Base-by-base conservation (phyloP, 1,139 yeast species). In the Eremothecium coryli region DNA sequence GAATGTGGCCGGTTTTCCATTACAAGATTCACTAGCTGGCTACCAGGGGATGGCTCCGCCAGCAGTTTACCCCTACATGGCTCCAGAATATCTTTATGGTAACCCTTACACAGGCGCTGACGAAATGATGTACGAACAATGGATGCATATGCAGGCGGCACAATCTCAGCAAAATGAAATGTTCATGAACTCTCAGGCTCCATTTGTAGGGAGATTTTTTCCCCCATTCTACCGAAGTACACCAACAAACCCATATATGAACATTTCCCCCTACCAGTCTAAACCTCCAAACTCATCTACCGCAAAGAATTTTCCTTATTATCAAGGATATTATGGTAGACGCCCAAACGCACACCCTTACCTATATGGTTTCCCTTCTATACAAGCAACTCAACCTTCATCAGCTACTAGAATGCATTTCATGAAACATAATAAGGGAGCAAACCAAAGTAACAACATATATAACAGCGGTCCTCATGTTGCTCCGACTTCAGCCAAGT, bases 351-450 rank as follows among this genome's bases (percentile, higher is more conserved):
- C 30, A 3, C 39, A 36, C 20, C 32, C 37, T 5, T 36, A 36
- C 4, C 23, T 47, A 4, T 46, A 51, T 26, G 57, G 52, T 4
- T 57, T 56, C 43, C 61, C 62, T 10, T 44, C 59, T 1, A 50
- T 50, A 34, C 57, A 56, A 35, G 61, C 61, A 1, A 43, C 60
- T 14, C 56, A 59, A 10, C 57, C 45, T 29, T 23, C 40, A 35
- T 34, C 46, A 35, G 40, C 38, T 31, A 16, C 43, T 29, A 36
- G 40, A 40, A 25, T 44, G 44, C 34, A 44, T 20, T 37, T 35
- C 26, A 28, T 25, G 20, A 35, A 31, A 18, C 35, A 33, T 5
- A 28, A 26, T 6, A 34, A 31, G 23, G 31, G 40, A 27, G 23
- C 16, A 32, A 20, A 35, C 27, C 33, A 18, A 34, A 24, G n/a